Evolutionary conservation across 192 early-diverging fungal species (phyloP).

Genomic region (Gryganskiella cystojenkinii): DNA sequence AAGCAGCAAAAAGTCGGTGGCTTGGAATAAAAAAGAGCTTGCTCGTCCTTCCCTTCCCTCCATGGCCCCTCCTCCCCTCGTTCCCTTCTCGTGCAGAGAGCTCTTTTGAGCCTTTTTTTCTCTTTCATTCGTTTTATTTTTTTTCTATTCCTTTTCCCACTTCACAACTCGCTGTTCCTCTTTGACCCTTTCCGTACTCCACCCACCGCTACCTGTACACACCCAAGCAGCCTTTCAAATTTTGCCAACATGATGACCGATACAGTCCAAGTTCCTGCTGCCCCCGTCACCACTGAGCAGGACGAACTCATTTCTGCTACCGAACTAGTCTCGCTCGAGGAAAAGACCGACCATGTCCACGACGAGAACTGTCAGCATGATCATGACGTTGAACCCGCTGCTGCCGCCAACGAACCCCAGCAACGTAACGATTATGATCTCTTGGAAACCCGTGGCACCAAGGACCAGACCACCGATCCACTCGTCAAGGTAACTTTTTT

Average conservation of each 20-base stretch:
- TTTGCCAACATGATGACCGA: constrained; percentile 33
- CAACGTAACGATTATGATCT: constrained; percentile 59
- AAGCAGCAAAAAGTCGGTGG: neutral
- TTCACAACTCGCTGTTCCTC: neutral
- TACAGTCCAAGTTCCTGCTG: neutral
- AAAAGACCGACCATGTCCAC: constrained; percentile 30
- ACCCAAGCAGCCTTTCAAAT: constrained; percentile 12
- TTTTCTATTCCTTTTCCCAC: neutral
- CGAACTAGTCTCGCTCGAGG: constrained; percentile 29
- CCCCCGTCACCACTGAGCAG: constrained; percentile 8
- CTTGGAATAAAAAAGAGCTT: too few species aligned
- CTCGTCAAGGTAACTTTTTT: constrained; percentile 49
- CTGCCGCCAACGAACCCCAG: constrained; percentile 20
- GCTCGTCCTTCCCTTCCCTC: neutral
- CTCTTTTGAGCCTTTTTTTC: neutral
- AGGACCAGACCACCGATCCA: constrained; percentile 58
- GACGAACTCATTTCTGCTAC: constrained; percentile 19
- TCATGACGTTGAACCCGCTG: neutral
- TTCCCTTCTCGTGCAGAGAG: too few species aligned
- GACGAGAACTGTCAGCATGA: constrained; percentile 42
- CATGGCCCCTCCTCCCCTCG: neutral
- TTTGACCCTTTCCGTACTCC: neutral
- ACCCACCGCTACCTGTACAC: neutral
- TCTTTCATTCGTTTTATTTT: neutral
- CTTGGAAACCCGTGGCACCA: constrained; percentile 55